Conservation (phyloP, 1,139 yeast genomes). For the Pichia sp. region DNA sequence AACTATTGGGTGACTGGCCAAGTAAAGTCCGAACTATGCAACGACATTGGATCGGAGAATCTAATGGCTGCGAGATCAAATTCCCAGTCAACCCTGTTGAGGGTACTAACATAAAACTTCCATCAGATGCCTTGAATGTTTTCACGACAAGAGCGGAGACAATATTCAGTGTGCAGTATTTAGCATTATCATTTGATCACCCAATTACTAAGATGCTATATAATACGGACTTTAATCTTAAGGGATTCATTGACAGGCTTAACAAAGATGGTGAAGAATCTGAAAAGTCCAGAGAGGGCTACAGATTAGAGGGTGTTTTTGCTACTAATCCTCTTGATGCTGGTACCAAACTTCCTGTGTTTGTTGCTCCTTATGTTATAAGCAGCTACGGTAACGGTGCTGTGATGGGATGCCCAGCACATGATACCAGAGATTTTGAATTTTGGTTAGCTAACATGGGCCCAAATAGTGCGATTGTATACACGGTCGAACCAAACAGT, state of each 20-base stretch:
- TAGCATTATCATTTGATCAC: constrained; percentile 74
- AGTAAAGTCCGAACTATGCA: constrained; percentile 86
- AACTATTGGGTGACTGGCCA: constrained; percentile 71
- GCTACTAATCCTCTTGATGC: constrained; percentile 60
- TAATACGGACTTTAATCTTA: constrained; percentile 38
- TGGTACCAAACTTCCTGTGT: constrained; percentile 55
- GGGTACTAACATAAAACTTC: constrained; percentile 15
- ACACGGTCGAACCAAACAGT: constrained; percentile 42
- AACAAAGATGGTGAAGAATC: constrained; percentile 35
- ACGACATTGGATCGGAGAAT: constrained; percentile 86
- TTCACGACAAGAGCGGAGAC: constrained; percentile 94
- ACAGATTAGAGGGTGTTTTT: constrained; percentile 40
- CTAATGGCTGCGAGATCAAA: constrained; percentile 68
- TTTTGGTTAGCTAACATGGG: constrained; percentile 73
- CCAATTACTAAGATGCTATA: constrained; percentile 48
- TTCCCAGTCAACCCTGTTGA: constrained; percentile 33
- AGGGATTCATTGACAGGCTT: constrained; percentile 41
- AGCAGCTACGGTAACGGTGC: constrained; percentile 85
- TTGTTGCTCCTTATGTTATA: constrained; percentile 85
- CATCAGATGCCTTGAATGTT: constrained; percentile 38
- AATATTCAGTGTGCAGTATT: constrained; percentile 70
- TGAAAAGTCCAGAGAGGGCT: constrained; percentile 54
- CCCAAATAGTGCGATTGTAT: constrained; percentile 35
- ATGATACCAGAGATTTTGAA: constrained; percentile 74
- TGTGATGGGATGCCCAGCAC: constrained; percentile 98